These are phyloP conservation scores for Kazachstania viticola DNA, from an alignment of 805 yeast species.

Conservation along the genomic window DNA sequence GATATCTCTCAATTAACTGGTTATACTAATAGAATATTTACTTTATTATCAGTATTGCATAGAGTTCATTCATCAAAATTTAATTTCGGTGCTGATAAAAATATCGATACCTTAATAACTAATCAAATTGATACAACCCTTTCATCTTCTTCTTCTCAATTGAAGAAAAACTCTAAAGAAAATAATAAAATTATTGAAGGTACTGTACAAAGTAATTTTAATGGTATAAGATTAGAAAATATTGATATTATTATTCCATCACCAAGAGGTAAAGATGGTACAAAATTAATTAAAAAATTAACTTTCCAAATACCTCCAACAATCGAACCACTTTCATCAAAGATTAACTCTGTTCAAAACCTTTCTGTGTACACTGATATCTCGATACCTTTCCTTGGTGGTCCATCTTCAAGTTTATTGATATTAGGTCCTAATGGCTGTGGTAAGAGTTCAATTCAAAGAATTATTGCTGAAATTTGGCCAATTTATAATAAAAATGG, in stretches of 20 bases:
- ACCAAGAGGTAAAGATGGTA: constrained; percentile 45
- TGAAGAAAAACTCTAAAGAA: not conserved
- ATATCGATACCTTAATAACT: not conserved
- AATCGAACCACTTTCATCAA: constrained; percentile 16
- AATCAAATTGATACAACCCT: not conserved
- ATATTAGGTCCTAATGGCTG: constrained; percentile 81
- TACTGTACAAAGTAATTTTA: constrained; percentile 64
- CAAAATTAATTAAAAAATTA: constrained; percentile 49
- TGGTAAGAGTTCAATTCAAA: constrained; percentile 79
- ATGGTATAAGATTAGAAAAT: constrained; percentile 73
- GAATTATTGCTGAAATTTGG: constrained; percentile 84
- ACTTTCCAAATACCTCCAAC: constrained; percentile 39
- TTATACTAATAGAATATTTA: constrained; percentile 76
- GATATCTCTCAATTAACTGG: constrained; percentile 88
- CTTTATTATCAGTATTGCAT: constrained; percentile 64
- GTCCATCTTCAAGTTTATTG: constrained; percentile 52
- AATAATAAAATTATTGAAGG: constrained; percentile 49
- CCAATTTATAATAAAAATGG: constrained; percentile 67
- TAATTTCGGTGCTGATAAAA: constrained; percentile 25
- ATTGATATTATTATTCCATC: constrained; percentile 77
- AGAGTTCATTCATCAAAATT: constrained; percentile 56
- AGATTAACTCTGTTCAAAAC: constrained; percentile 30
- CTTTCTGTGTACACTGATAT: constrained; percentile 9
- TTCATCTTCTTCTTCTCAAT: not conserved
- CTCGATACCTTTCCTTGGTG: constrained; percentile 19